phyloP scores from a whole-genome alignment of 1,284 basidiomycete species.

The Puccinia hordei region DNA sequence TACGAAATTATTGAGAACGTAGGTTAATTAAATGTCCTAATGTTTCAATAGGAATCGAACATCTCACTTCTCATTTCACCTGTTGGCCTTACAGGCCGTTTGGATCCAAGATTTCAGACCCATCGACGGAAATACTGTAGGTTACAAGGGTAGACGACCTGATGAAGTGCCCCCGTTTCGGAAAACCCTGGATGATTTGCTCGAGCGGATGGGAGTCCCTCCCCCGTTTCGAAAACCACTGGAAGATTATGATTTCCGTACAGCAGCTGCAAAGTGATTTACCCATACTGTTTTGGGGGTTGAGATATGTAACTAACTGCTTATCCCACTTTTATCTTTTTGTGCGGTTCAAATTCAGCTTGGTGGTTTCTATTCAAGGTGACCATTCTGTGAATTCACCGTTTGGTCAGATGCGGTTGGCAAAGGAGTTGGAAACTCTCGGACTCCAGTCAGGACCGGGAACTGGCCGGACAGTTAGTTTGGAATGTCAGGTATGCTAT shows the following conservation, averaged over 20 bases:
- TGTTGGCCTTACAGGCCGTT: slow-evolving; percentile 35
- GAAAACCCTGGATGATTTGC: slow-evolving; percentile 18
- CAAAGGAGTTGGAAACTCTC: slow-evolving; percentile 34
- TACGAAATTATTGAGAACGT: slow-evolving; percentile 45
- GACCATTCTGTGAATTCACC: slow-evolving; percentile 24
- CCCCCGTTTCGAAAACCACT: slow-evolving; percentile 18
- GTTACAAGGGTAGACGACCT: background rate
- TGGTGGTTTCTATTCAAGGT: slow-evolving; percentile 44
- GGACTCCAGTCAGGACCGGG: slow-evolving; percentile 45
- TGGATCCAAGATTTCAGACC: slow-evolving; percentile 50
- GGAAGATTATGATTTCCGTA: slow-evolving; percentile 31
- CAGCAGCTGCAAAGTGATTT: slow-evolving; percentile 40
- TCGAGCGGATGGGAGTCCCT: slow-evolving; percentile 39
- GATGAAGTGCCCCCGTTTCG: slow-evolving; percentile 16
- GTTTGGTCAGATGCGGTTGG: slow-evolving; percentile 28
- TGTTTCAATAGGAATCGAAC: background rate
- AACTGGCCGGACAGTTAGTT: slow-evolving; percentile 35
- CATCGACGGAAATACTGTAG: background rate
- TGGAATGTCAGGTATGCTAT: slow-evolving; percentile 42
- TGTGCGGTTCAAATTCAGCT: slow-evolving; percentile 21
- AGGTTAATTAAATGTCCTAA: background rate
- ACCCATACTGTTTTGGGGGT: background rate
- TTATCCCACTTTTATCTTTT: background rate
- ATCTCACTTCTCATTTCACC: background rate
- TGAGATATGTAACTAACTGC: background rate